These are phyloP conservation scores for Colletotrichum gigasporum DNA, from an alignment of 2,329 filamentous ascomycete species.

Conservation along the genomic window DNA sequence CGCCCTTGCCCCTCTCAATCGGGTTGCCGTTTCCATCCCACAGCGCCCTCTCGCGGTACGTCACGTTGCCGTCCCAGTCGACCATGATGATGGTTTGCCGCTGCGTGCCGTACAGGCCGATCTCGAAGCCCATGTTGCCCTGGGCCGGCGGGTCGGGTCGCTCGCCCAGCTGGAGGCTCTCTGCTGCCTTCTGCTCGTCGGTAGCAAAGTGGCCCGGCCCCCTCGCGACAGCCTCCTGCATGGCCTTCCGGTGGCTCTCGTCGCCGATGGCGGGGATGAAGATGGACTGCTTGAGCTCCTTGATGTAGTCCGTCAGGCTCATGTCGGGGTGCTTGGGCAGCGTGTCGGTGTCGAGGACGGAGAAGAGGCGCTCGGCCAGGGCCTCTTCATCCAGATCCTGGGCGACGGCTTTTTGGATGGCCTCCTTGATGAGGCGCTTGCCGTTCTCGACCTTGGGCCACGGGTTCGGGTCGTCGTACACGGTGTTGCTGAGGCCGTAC, in stretches of 20 bases:
- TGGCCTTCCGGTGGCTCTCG: slow-evolving; percentile 52
- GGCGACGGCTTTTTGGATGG: slow-evolving; percentile 51
- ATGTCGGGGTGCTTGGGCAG: slow-evolving; percentile 54
- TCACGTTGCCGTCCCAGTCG: slow-evolving; percentile 70
- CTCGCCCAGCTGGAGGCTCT: slow-evolving; percentile 41
- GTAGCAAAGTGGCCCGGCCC: slow-evolving; percentile 50
- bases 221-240: slow-evolving; percentile 51
- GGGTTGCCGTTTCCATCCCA: slow-evolving; percentile 67
- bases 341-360: slow-evolving; percentile 65
- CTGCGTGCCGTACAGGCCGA: slow-evolving; percentile 72
- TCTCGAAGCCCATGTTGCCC: slow-evolving; percentile 56
- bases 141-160: slow-evolving; percentile 40
- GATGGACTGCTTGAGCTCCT: slow-evolving; percentile 65
- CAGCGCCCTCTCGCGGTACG: slow-evolving; percentile 66
- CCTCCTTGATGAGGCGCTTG: slow-evolving; percentile 53
- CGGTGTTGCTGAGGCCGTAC: slow-evolving; percentile 71
- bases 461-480: slow-evolving; percentile 59
- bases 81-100: slow-evolving; percentile 70
- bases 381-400: slow-evolving; percentile 53
- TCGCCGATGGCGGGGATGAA: slow-evolving; percentile 69
- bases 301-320: slow-evolving; percentile 63
- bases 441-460: slow-evolving; percentile 72
- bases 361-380: slow-evolving; percentile 61
- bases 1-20: slow-evolving; percentile 63
- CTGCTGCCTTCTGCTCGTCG: slow-evolving; percentile 46